Evolutionary conservation across 2,329 filamentous ascomycete species (phyloP).

Genomic region (Leptographium flavum): DNA sequence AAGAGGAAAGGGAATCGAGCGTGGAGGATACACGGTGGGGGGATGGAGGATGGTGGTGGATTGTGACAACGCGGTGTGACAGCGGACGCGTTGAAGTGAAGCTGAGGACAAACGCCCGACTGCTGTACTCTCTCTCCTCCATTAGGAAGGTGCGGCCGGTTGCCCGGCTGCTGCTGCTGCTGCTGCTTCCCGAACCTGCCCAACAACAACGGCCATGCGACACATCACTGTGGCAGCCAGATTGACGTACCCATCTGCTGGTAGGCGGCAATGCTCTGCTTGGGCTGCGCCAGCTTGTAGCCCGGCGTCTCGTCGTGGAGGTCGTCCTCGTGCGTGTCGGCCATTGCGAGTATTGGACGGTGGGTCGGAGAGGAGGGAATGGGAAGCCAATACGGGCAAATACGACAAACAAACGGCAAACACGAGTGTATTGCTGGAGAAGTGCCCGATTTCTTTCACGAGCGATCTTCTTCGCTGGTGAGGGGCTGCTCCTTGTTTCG

Average conservation of each 20-base stretch:
- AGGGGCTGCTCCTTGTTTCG: not conserved
- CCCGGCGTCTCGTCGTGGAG: slow-evolving; percentile 79
- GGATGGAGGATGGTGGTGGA: no score
- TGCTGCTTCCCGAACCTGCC: not conserved
- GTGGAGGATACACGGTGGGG: not conserved
- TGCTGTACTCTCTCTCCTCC: not conserved
- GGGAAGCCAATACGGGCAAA: not conserved
- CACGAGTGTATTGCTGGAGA: not conserved
- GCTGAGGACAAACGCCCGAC: not conserved
- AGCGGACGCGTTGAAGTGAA: not conserved
- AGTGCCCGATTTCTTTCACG: not conserved
- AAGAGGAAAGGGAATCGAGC: slow-evolving; percentile 1
- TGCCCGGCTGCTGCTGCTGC: not conserved
- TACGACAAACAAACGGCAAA: not conserved
- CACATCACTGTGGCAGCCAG: not conserved
- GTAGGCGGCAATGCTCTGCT: slow-evolving; percentile 95
- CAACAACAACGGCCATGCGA: no score
- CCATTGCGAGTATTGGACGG: slow-evolving; percentile 37
- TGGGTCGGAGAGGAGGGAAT: not conserved
- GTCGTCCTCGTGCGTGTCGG: slow-evolving; percentile 57
- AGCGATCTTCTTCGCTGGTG: not conserved
- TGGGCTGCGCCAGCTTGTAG: slow-evolving; percentile 92
- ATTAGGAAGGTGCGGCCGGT: not conserved
- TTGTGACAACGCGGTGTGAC: not conserved
- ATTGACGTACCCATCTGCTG: slow-evolving; percentile 60